phyloP scores from a whole-genome alignment of 768 basidiomycete species.

The Panus rudis region DNA sequence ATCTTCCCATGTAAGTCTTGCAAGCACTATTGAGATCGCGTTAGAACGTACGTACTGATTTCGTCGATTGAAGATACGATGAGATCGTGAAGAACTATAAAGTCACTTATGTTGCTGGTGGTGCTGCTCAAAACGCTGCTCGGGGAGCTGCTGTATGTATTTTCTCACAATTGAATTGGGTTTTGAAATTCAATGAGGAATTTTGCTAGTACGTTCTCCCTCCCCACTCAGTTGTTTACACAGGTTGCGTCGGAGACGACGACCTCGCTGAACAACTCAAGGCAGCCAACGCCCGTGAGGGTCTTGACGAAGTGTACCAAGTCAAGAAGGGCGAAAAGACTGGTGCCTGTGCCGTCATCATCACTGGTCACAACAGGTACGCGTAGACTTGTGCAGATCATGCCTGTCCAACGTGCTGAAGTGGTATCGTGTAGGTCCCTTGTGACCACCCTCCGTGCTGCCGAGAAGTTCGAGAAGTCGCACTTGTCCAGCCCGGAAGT shows the following conservation, averaged over 20 bases:
- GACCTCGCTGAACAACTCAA: conserved; percentile 85
- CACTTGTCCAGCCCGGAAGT: conserved; percentile 75
- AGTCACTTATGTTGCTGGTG: conserved; percentile 91
- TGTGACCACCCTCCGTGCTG: conserved; percentile 84
- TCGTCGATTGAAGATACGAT: conserved; percentile 60
- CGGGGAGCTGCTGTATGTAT: conserved; percentile 86
- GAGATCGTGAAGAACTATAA: conserved; percentile 72
- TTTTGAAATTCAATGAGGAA: conserved; percentile 1
- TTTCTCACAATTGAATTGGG: conserved; percentile 10
- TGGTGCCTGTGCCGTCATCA: conserved; percentile 92
- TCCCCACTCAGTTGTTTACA: conserved; percentile 81
- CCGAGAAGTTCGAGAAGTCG: conserved; percentile 80
- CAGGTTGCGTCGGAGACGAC: conserved; percentile 92
- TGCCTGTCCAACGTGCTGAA: conserved; percentile 2
- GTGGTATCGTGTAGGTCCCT: conserved; percentile 66
- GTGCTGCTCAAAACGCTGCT: conserved; percentile 94
- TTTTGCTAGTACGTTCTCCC: conserved; percentile 79
- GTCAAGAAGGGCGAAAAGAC: conserved; percentile 85
- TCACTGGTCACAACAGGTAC: conserved; percentile 89
- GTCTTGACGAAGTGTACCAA: conserved; percentile 80
- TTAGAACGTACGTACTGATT: background rate
- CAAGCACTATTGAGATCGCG: background rate
- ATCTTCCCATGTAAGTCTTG: conserved; percentile 66
- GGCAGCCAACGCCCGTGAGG: conserved; percentile 87
- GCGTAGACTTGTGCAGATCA: too few species aligned